Percentiles rank a stretch among this genome's conserved stretches.
phyloP scores from a whole-genome alignment of 2,329 filamentous ascomycete genomes.

The Ophiognomonia clavigignenti-juglandacearum region DNA sequence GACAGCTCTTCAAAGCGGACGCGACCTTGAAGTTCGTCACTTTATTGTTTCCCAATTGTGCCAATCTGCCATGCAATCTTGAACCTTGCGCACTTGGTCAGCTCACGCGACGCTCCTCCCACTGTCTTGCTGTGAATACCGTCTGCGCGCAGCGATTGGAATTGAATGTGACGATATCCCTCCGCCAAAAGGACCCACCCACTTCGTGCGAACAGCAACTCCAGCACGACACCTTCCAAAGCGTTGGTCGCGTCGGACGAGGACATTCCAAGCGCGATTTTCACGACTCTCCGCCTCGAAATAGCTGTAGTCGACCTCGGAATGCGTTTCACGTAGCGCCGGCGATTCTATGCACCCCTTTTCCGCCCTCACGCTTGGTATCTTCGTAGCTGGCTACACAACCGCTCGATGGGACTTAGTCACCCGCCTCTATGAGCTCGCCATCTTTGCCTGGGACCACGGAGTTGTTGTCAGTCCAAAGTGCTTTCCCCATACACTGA shows the following conservation, averaged over 20 bases:
- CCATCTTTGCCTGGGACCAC: slow-evolving; percentile 97
- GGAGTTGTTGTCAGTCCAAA: slow-evolving; percentile 76
- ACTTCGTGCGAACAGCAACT: background rate
- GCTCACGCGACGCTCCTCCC: background rate
- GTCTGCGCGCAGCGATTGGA: background rate
- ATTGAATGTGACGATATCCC: background rate
- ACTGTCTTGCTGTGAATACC: background rate
- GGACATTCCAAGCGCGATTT: background rate
- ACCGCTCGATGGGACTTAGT: slow-evolving; percentile 99
- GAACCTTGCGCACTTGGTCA: too few relatives aligned
- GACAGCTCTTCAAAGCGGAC: too few relatives aligned
- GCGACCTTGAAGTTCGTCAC: too few relatives aligned
- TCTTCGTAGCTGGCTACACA: slow-evolving; percentile 99
- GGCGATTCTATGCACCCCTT: slow-evolving; percentile 88
- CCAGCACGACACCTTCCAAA: background rate
- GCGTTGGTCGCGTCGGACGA: background rate
- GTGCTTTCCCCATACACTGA: background rate
- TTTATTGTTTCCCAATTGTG: too few relatives aligned
- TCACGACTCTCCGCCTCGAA: background rate
- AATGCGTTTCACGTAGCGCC: slow-evolving; percentile 39
- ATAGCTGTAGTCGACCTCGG: slow-evolving; percentile 21
- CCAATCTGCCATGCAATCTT: too few relatives aligned
- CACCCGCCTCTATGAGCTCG: slow-evolving; percentile 92
- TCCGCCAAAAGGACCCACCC: background rate
- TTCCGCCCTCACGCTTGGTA: slow-evolving; percentile 89